phyloP scores from a whole-genome alignment of 2,329 filamentous ascomycete genomes.

The Thielaviopsis ethacetica region DNA sequence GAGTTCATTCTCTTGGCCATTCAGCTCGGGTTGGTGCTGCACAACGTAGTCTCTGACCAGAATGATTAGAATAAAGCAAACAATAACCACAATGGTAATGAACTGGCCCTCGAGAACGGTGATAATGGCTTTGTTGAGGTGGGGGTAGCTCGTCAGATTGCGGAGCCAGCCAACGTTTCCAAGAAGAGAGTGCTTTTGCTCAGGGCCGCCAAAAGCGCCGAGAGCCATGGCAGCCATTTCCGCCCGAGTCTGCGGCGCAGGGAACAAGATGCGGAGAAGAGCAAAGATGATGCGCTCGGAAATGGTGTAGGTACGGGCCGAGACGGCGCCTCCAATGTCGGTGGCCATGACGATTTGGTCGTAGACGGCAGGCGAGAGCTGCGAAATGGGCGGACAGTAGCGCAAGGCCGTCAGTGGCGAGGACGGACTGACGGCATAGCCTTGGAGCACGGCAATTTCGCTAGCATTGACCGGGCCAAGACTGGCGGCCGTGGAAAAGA shows the following conservation, averaged over 20 bases:
- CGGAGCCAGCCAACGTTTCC: slow-evolving; percentile 40
- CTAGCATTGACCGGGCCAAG: background rate
- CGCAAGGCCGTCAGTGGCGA: slow-evolving; percentile 14
- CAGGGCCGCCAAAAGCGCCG: slow-evolving; percentile 8
- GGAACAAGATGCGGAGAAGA: slow-evolving; percentile 1
- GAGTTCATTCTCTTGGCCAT: slow-evolving; percentile 37
- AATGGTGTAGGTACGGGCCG: background rate
- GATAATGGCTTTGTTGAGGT: slow-evolving; percentile 63
- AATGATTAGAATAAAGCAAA: slow-evolving; percentile 93
- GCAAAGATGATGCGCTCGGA: slow-evolving; percentile 2
- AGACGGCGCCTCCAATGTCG: background rate
- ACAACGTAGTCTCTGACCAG: slow-evolving; percentile 95
- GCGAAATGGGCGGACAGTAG: slow-evolving; percentile 6
- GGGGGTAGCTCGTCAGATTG: slow-evolving; percentile 50
- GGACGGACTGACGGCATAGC: slow-evolving; percentile 17
- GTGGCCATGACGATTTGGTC: slow-evolving; percentile 5
- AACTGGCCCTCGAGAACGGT: slow-evolving; percentile 82
- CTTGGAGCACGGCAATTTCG: slow-evolving; percentile 6
- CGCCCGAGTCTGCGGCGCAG: background rate
- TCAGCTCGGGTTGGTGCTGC: slow-evolving; percentile 87
- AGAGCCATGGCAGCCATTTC: slow-evolving; percentile 1
- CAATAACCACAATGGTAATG: slow-evolving; percentile 79
- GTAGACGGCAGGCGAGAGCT: slow-evolving; percentile 5
- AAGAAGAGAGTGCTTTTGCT: slow-evolving; percentile 28
- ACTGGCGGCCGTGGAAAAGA: background rate